phyloP scores from a whole-genome alignment of 352 stramenopile genomes.

The Phytopythium chamaehyphon region DNA sequence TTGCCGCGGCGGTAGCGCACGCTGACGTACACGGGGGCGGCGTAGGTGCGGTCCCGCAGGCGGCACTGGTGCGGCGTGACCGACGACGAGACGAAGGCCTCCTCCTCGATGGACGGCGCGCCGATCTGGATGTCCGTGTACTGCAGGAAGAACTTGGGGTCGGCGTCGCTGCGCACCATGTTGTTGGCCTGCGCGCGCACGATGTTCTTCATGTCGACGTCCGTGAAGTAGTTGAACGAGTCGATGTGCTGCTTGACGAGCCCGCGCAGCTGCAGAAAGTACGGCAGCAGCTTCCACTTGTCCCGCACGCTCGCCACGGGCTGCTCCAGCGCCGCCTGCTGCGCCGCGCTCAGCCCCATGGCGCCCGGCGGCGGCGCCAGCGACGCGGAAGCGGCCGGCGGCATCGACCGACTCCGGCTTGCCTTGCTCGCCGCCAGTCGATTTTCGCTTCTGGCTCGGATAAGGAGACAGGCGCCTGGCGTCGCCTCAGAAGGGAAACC shows the following conservation, averaged over 20 bases:
- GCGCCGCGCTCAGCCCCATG: slow-evolving; percentile 16
- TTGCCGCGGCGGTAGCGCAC: slow-evolving; percentile 96
- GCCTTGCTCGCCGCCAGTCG: slow-evolving; percentile 5
- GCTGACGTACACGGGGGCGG: slow-evolving; percentile 98
- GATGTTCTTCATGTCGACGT: slow-evolving; percentile 98
- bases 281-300: slow-evolving; percentile 98
- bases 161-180: slow-evolving; percentile 89
- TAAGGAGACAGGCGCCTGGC: neutral
- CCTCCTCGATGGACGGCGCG: slow-evolving; percentile 95
- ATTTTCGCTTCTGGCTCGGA: slow-evolving; percentile 1
- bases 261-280: slow-evolving; percentile 94
- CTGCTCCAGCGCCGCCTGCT: slow-evolving; percentile 61
- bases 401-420: slow-evolving; percentile 18
- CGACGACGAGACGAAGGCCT: slow-evolving; percentile 90
- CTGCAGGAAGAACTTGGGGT: slow-evolving; percentile 98
- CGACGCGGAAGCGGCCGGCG: slow-evolving; percentile 15
- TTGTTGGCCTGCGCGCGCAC: slow-evolving; percentile 92
- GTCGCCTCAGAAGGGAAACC: neutral
- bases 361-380: neutral
- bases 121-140: slow-evolving; percentile 99
- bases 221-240: slow-evolving; percentile 99
- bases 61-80: slow-evolving; percentile 98
- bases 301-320: slow-evolving; percentile 83
- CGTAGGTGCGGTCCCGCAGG: slow-evolving; percentile 98
- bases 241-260: slow-evolving; percentile 99